Conservation (phyloP, 306 rosid species). For the Inga leiocalycina region DNA sequence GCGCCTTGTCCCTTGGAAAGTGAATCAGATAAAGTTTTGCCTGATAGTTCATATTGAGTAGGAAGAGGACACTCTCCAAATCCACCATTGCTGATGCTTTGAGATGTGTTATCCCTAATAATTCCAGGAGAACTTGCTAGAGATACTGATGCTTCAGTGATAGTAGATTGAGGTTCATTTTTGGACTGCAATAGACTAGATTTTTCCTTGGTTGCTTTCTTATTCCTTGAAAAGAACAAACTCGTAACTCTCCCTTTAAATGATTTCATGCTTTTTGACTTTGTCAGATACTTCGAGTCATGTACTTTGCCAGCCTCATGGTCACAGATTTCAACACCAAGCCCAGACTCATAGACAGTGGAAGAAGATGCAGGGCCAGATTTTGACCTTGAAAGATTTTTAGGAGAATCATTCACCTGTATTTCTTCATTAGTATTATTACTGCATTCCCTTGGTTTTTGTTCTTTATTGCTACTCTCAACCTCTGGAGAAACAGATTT, state of each 20-base stretch:
- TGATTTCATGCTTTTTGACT: constrained; percentile 67
- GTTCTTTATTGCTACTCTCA: constrained; percentile 46
- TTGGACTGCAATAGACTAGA: constrained; percentile 43
- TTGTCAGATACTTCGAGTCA: constrained; percentile 50
- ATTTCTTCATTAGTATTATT: constrained; percentile 49
- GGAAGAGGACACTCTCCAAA: constrained; percentile 56
- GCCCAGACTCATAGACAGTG: constrained; percentile 44
- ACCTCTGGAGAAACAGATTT: constrained; percentile 48
- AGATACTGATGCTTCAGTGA: constrained; percentile 40
- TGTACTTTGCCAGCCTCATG: constrained; percentile 43
- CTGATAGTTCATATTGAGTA: constrained; percentile 44
- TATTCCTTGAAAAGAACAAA: constrained; percentile 83
- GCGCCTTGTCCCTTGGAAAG: constrained; percentile 49
- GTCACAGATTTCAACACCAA: constrained; percentile 51
- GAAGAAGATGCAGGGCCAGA: constrained; percentile 68
- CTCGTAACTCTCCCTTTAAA: constrained; percentile 84
- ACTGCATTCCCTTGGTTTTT: constrained; percentile 51
- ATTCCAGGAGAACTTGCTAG: constrained; percentile 38
- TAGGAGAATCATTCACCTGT: constrained; percentile 46
- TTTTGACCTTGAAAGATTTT: constrained; percentile 79
- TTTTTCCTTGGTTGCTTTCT: constrained; percentile 74
- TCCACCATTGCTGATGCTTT: constrained; percentile 45
- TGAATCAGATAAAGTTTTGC: constrained; percentile 48
- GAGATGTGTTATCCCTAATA: constrained; percentile 52
- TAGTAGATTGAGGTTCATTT: constrained; percentile 42